phyloP scores from a whole-genome alignment of 208 protist species.

The Trypanosoma mega region DNA sequence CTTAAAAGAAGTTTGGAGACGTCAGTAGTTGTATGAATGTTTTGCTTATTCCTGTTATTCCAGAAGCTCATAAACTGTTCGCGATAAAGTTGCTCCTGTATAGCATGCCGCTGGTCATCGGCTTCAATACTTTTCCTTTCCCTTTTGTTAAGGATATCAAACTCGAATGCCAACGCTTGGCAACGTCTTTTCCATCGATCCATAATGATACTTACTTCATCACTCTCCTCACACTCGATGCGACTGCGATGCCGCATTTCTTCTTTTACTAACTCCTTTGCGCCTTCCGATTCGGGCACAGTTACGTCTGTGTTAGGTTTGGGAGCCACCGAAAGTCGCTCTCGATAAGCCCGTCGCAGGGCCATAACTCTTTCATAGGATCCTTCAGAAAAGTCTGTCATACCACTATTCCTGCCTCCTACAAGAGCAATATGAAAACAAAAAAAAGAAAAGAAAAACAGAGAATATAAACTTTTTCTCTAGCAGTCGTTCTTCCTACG shows the following conservation, averaged over 20 bases:
- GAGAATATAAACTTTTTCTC: background rate
- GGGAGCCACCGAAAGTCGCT: background rate
- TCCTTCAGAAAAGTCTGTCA: conserved; percentile 7
- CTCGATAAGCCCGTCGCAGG: conserved; percentile 15
- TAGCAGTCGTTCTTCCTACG: background rate
- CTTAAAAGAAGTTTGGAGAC: conserved; percentile 7
- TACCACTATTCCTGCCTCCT: background rate
- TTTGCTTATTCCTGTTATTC: conserved; percentile 8
- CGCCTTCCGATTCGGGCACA: background rate
- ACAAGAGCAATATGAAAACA: conserved; percentile 1
- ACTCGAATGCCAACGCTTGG: background rate
- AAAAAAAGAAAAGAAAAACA: conserved; percentile 11
- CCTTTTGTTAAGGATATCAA: background rate
- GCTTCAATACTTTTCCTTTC: conserved; percentile 1
- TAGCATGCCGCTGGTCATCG: background rate
- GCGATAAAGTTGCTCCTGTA: conserved; percentile 25
- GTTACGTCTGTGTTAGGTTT: background rate
- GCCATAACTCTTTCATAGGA: conserved; percentile 18
- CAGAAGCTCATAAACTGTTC: conserved; percentile 26
- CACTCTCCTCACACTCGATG: conserved; percentile 15
- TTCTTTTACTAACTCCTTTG: conserved; percentile 1
- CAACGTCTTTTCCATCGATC: conserved; percentile 6
- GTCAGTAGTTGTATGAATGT: background rate
- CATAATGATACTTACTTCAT: conserved; percentile 3
- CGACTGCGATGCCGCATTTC: background rate